These are phyloP conservation scores for Pichia californica DNA, from an alignment of 805 yeast species.

Conservation along the genomic window DNA sequence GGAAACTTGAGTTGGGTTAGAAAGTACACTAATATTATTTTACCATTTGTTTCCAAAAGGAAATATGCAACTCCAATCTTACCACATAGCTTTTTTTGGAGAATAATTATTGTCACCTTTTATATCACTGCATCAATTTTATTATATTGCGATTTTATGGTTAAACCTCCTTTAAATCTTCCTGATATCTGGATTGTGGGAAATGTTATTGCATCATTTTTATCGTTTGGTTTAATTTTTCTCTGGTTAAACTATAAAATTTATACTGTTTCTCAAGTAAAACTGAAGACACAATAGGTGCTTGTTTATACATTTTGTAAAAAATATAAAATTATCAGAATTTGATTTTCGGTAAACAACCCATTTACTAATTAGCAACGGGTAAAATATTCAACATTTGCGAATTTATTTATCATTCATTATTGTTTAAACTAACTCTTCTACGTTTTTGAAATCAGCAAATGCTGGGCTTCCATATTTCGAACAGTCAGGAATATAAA, in stretches of 20 bases:
- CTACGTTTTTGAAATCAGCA: not conserved
- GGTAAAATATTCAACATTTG: too few species aligned
- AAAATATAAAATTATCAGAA: too few species aligned
- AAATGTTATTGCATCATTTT: conserved; percentile 69
- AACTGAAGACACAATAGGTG: conserved; percentile 19
- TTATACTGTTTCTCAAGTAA: conserved; percentile 17
- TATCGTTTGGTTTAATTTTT: conserved; percentile 69
- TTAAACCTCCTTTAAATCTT: conserved; percentile 49
- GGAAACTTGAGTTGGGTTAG: conserved; percentile 55
- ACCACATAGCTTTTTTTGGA: conserved; percentile 47
- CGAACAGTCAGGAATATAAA: conserved; percentile 37
- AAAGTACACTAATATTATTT: conserved; percentile 26
- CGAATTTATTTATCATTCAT: not conserved
- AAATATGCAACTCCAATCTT: conserved; percentile 31
- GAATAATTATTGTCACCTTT: conserved; percentile 42
- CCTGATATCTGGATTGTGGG: conserved; percentile 86
- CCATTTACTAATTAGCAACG: too few species aligned
- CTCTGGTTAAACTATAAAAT: conserved; percentile 70
- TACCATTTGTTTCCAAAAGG: conserved; percentile 22
- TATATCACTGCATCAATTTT: conserved; percentile 44
- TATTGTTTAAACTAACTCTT: not conserved
- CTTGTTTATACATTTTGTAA: not conserved
- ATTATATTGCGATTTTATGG: conserved; percentile 47
- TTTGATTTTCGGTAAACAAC: too few species aligned
- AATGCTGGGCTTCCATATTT: conserved; percentile 1